Conservation (phyloP, 768 basidiomycete genomes). For the Brasilioporus rufonigricans region DNA sequence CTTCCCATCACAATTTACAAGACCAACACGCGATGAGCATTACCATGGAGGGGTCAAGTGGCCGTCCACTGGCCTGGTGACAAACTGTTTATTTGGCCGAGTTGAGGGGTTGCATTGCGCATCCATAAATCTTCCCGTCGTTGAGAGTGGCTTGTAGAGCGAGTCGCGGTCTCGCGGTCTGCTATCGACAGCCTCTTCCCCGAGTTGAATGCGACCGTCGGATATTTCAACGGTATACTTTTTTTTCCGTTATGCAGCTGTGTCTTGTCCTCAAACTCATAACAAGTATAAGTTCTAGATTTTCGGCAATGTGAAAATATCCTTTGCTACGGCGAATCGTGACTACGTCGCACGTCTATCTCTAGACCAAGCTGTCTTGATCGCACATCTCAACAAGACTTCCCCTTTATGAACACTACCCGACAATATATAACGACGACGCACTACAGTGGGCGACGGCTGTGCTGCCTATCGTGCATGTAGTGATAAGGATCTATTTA, state of each 20-base stretch:
- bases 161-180: too few relatives aligned
- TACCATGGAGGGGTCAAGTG: too few relatives aligned
- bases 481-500: constrained; percentile 39
- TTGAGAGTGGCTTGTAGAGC: too few relatives aligned
- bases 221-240: too few relatives aligned
- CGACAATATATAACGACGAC: constrained; percentile 8
- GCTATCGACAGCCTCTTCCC: too few relatives aligned
- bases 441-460: constrained; percentile 53
- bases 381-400: constrained; percentile 2
- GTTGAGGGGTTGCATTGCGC: too few relatives aligned
- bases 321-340: not conserved
- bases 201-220: too few relatives aligned
- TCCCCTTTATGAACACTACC: not conserved
- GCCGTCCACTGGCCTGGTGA: too few relatives aligned
- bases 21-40: too few relatives aligned
- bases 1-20: too few relatives aligned
- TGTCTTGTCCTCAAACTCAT: not conserved
- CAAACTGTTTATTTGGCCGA: too few relatives aligned
- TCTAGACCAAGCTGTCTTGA: constrained; percentile 4
- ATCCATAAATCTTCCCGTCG: too few relatives aligned
- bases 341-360: not conserved
- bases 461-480: constrained; percentile 48
- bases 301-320: not conserved
- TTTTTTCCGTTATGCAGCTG: not conserved
- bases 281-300: not conserved